Conservation (phyloP, 345 rosid species). For the Eucalyptus pauciflora region DNA sequence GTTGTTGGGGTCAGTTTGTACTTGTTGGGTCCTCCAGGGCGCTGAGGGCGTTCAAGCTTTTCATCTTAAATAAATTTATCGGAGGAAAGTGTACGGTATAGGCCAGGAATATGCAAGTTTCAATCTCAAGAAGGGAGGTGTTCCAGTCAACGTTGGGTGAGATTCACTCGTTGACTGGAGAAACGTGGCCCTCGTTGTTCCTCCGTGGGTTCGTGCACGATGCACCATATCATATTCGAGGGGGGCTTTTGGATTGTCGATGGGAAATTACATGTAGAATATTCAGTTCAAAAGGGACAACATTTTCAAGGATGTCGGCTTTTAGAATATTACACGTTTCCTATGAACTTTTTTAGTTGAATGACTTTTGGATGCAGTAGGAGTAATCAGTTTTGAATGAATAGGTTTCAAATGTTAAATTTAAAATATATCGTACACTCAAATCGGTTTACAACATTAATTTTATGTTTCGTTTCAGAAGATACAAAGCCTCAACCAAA, state of each 20-base stretch:
- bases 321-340: not conserved
- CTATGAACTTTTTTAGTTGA: accelerated
- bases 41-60: not conserved
- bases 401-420: not conserved
- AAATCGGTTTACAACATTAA: accelerated
- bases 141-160: not conserved
- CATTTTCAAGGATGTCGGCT: not conserved
- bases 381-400: not conserved
- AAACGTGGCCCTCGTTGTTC: not conserved
- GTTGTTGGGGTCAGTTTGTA: not conserved
- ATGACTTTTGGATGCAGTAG: not conserved
- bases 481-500: not conserved
- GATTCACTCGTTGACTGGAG: not conserved
- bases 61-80: not conserved
- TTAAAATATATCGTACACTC: accelerated
- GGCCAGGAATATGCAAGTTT: not conserved
- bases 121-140: not conserved
- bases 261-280: not conserved
- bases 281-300: not conserved
- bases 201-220: not conserved
- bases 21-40: not conserved
- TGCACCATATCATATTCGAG: not conserved
- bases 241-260: not conserved
- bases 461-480: not conserved
- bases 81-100: not conserved